Percentiles rank a stretch among this genome's conserved stretches.
phyloP scores from a whole-genome alignment of 352 stramenopile species.

The Pythium brachiatum region DNA sequence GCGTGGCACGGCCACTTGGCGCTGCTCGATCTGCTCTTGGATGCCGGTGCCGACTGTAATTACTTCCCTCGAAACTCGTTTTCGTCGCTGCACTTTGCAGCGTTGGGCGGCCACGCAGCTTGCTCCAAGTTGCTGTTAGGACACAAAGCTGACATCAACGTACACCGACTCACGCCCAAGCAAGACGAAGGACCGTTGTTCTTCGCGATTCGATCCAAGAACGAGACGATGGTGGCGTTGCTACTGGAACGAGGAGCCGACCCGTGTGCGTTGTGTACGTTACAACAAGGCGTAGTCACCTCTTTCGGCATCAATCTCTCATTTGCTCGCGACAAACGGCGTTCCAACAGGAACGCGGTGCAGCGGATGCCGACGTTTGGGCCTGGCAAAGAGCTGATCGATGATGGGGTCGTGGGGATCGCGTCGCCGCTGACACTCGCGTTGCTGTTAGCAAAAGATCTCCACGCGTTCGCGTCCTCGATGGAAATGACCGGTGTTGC shows the following conservation, averaged over 20 bases:
- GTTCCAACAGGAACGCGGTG: not conserved
- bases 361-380: slow-evolving; percentile 6
- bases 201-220: slow-evolving; percentile 60
- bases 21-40: slow-evolving; percentile 50
- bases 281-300: slow-evolving; percentile 31
- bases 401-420: slow-evolving; percentile 16
- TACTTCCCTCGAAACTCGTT: slow-evolving; percentile 41
- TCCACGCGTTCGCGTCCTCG: slow-evolving; percentile 30
- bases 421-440: slow-evolving; percentile 50
- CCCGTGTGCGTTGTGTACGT: slow-evolving; percentile 37
- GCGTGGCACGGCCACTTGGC: slow-evolving; percentile 45
- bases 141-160: slow-evolving; percentile 38
- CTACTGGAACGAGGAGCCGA: slow-evolving; percentile 42
- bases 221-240: slow-evolving; percentile 41
- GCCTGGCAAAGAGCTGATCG: slow-evolving; percentile 16
- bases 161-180: slow-evolving; percentile 26
- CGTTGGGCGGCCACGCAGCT: slow-evolving; percentile 33
- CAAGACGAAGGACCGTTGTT: slow-evolving; percentile 50
- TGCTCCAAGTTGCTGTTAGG: slow-evolving; percentile 46
- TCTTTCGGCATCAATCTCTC: slow-evolving; percentile 36
- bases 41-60: slow-evolving; percentile 40
- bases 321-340: not conserved
- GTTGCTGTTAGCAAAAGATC: slow-evolving; percentile 33
- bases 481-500: slow-evolving; percentile 11
- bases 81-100: slow-evolving; percentile 58